Evolutionary conservation across 495 filamentous ascomycete genomes (phyloP).

Genomic region (Evansstolkia leycettana): DNA sequence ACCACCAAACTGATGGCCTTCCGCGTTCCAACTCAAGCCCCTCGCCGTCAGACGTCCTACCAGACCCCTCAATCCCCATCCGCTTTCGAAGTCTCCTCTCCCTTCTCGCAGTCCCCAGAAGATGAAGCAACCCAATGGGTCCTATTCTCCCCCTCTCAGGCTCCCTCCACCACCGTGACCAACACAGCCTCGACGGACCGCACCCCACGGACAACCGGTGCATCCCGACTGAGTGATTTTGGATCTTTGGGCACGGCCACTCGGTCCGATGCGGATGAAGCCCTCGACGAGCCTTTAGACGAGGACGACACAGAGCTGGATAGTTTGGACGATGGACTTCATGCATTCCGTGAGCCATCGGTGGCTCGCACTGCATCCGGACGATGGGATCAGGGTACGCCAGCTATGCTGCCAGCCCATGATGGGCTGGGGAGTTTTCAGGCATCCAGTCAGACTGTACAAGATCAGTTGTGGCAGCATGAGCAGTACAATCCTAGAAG

Average conservation of each 20-base stretch:
- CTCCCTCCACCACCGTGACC: conserved; percentile 49
- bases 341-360: conserved; percentile 65
- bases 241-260: conserved; percentile 65
- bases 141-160: conserved; percentile 68
- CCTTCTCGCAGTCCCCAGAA: conserved; percentile 21
- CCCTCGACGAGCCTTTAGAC: conserved; percentile 42
- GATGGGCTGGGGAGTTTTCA: conserved; percentile 84
- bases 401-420: conserved; percentile 70
- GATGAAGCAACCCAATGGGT: conserved; percentile 90
- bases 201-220: conserved; percentile 58
- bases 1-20: conserved; percentile 58
- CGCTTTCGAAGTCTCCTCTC: conserved; percentile 22
- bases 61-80: conserved; percentile 30
- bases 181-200: conserved; percentile 61
- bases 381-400: conserved; percentile 36
- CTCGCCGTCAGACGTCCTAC: conserved; percentile 45
- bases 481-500: conserved; percentile 63
- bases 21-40: conserved; percentile 57
- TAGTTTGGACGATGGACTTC: conserved; percentile 79
- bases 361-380: conserved; percentile 35
- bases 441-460: conserved; percentile 39
- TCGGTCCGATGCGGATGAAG: conserved; percentile 34
- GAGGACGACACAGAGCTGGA: conserved; percentile 68
- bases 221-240: conserved; percentile 71
- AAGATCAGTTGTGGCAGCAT: conserved; percentile 76